phyloP scores from a whole-genome alignment of 2,329 filamentous ascomycete species.

The Neonectria faginata region DNA sequence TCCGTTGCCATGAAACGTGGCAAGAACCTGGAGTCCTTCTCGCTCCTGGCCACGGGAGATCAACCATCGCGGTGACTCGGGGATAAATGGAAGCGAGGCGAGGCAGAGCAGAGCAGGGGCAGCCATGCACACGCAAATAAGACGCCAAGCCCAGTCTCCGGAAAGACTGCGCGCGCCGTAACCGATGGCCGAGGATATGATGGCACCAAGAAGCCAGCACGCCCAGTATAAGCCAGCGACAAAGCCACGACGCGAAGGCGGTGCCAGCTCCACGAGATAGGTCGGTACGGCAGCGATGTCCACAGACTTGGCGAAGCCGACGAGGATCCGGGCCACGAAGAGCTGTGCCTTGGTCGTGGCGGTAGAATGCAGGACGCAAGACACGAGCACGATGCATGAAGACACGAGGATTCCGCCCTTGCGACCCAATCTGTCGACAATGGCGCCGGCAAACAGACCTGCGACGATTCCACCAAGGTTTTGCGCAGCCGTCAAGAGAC shows the following conservation, averaged over 20 bases:
- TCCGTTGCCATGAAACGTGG: constrained; percentile 54
- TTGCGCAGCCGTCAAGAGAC: constrained; percentile 26
- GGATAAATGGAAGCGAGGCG: constrained; percentile 47
- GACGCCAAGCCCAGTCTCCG: constrained; percentile 26
- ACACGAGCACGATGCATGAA: constrained; percentile 21
- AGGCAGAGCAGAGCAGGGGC: constrained; percentile 20
- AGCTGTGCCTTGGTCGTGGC: constrained; percentile 22
- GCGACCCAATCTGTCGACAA: constrained; percentile 24
- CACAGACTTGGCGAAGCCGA: constrained; percentile 28
- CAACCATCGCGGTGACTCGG: constrained; percentile 59
- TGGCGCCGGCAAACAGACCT: constrained; percentile 21
- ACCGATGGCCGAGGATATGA: constrained; percentile 21
- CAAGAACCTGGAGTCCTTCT: constrained; percentile 52
- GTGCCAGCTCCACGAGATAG: constrained; percentile 28
- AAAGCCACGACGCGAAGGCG: constrained; percentile 26
- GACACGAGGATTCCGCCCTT: constrained; percentile 26
- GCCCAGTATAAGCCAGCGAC: constrained; percentile 29
- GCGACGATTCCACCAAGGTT: constrained; percentile 27
- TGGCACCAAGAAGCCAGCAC: constrained; percentile 28
- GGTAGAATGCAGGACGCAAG: constrained; percentile 26
- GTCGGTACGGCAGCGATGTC: constrained; percentile 28
- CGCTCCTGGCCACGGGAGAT: constrained; percentile 52
- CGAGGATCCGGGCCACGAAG: constrained; percentile 27
- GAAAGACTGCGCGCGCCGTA: constrained; percentile 27
- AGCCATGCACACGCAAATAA: constrained; percentile 30